These are phyloP conservation scores for Pisolithus tinctorius DNA, from an alignment of 768 basidiomycete genomes.

Conservation along the genomic window DNA sequence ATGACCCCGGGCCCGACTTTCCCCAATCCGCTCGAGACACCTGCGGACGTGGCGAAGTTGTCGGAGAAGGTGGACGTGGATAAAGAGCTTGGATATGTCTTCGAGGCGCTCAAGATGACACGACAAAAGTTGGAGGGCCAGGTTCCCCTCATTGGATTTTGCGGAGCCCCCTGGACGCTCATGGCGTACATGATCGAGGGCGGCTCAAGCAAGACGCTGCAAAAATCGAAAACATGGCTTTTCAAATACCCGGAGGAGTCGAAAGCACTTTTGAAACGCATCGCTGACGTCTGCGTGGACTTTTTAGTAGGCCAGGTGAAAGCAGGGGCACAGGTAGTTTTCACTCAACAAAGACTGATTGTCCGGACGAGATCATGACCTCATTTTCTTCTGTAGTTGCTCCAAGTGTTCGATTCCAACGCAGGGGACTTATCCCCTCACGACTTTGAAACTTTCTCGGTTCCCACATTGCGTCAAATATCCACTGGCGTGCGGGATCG, in stretches of 20 bases:
- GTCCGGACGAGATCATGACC: neutral
- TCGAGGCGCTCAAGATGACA: slow-evolving; percentile 83
- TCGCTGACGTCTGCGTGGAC: slow-evolving; percentile 87
- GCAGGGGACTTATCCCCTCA: slow-evolving; percentile 87
- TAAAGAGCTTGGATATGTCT: slow-evolving; percentile 86
- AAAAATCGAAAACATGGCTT: slow-evolving; percentile 91
- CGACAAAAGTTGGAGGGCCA: slow-evolving; percentile 75
- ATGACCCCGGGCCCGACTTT: slow-evolving; percentile 94
- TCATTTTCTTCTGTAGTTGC: slow-evolving; percentile 44
- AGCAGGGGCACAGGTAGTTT: slow-evolving; percentile 88
- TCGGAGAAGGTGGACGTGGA: slow-evolving; percentile 63
- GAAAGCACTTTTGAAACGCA: slow-evolving; percentile 63
- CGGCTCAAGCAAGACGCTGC: slow-evolving; percentile 83
- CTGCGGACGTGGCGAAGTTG: slow-evolving; percentile 64
- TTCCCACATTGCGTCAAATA: slow-evolving; percentile 73
- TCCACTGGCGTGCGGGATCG: slow-evolving; percentile 56
- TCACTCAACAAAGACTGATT: too few species aligned
- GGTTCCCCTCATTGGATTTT: slow-evolving; percentile 96
- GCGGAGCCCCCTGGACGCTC: slow-evolving; percentile 96
- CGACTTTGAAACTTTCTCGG: slow-evolving; percentile 79
- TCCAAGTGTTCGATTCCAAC: slow-evolving; percentile 98
- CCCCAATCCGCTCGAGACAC: slow-evolving; percentile 75
- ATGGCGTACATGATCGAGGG: slow-evolving; percentile 99
- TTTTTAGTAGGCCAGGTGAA: slow-evolving; percentile 88
- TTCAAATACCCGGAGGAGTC: slow-evolving; percentile 87